phyloP scores from a whole-genome alignment of 345 rosid species.

The Geranium rotundifolium region DNA sequence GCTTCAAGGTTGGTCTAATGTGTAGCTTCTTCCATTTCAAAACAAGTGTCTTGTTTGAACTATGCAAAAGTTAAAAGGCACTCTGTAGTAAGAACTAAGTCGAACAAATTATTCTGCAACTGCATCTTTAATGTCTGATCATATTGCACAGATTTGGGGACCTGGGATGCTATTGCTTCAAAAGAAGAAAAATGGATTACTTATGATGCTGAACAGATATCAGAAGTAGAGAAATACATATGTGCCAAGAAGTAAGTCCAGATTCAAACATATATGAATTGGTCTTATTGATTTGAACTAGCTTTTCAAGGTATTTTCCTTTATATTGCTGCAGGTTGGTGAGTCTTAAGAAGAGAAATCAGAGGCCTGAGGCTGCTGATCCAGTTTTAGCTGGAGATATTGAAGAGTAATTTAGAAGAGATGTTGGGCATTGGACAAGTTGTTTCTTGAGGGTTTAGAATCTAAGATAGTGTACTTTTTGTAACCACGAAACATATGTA shows the following conservation, averaged over 20 bases:
- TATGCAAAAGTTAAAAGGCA: too few species aligned
- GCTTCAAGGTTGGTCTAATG: constrained; percentile 52
- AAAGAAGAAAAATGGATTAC: constrained; percentile 49
- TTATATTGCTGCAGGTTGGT: not conserved
- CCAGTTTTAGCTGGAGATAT: not conserved
- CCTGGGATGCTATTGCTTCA: constrained; percentile 17
- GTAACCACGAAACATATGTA: too few species aligned
- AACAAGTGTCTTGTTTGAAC: too few species aligned
- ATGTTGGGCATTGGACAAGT: not conserved
- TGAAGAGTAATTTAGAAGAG: not conserved
- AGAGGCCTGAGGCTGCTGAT: not conserved
- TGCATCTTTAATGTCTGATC: constrained; percentile 4
- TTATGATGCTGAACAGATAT: constrained; percentile 44
- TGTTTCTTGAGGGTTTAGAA: too few species aligned
- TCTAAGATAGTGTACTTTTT: too few species aligned
- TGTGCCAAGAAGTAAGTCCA: constrained; percentile 30
- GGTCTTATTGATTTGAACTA: too few species aligned
- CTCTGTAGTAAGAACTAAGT: too few species aligned
- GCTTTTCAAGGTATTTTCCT: not conserved
- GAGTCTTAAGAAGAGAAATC: not conserved
- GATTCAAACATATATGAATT: too few species aligned
- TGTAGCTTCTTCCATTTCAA: too few species aligned
- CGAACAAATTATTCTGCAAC: not conserved
- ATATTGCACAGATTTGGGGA: constrained; percentile 29
- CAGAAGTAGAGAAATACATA: constrained; percentile 48